phyloP scores from a whole-genome alignment of 1,284 basidiomycete species.

The Leucoagaricus sp. region DNA sequence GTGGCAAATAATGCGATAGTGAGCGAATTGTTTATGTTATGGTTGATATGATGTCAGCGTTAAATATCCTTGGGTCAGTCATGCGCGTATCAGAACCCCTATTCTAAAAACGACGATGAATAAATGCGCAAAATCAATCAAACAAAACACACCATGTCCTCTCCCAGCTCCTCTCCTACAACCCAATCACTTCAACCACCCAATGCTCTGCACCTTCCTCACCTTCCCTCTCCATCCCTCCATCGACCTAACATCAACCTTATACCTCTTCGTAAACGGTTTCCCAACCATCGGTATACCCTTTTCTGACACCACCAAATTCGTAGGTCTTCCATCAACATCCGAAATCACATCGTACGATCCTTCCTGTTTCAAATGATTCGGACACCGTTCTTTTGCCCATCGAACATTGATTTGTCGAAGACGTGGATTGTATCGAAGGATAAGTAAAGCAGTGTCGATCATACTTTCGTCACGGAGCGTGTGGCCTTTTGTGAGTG shows the following conservation, averaged over 20 bases:
- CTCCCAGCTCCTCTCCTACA: neutral
- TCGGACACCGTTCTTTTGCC: slow-evolving; percentile 44
- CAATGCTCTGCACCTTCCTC: slow-evolving; percentile 12
- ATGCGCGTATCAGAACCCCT: no score
- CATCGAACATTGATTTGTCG: slow-evolving; percentile 45
- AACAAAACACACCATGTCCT: no score
- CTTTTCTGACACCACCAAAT: slow-evolving; percentile 29
- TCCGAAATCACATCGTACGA: slow-evolving; percentile 34
- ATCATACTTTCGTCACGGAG: slow-evolving; percentile 46
- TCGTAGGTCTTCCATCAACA: slow-evolving; percentile 20
- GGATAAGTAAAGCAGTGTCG: slow-evolving; percentile 36
- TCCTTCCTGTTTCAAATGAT: slow-evolving; percentile 48
- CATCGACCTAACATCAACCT: slow-evolving; percentile 18
- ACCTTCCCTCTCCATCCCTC: slow-evolving; percentile 15
- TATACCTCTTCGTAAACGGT: slow-evolving; percentile 33
- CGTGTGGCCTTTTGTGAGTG: slow-evolving; percentile 46
- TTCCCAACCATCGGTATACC: slow-evolving; percentile 37
- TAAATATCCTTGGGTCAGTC: no score
- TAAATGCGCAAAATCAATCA: no score
- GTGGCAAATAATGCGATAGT: neutral
- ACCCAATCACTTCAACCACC: neutral
- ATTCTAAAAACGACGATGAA: no score
- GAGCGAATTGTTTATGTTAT: no score
- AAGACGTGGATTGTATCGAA: slow-evolving; percentile 33
- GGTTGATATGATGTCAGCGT: no score